Evolutionary conservation across 176 grass and related monocot genomes (phyloP).

Genomic region (Bonia amplexicaulis): DNA sequence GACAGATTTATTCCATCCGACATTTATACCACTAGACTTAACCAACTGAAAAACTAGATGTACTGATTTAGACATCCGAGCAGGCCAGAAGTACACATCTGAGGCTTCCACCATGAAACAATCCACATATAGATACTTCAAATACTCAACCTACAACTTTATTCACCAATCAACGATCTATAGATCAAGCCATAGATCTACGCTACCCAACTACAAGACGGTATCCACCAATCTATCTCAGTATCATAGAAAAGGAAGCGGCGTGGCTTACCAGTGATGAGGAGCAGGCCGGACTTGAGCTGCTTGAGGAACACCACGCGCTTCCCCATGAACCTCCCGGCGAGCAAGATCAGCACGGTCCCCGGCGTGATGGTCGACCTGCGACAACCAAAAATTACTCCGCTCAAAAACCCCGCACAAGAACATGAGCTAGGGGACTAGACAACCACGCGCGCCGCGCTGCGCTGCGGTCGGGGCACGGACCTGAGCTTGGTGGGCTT

Average conservation of each 20-base stretch:
- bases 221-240: background rate
- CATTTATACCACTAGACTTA: background rate
- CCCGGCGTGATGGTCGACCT: conserved; percentile 84
- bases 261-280: conserved; percentile 58
- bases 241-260: background rate
- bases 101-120: background rate
- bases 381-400: background rate
- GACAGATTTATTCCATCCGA: background rate
- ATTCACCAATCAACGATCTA: background rate
- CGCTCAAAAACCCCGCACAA: background rate
- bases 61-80: background rate
- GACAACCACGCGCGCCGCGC: background rate
- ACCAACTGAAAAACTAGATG: no score
- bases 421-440: background rate
- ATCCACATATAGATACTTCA: background rate
- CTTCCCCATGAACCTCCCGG: conserved; percentile 96
- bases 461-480: background rate
- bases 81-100: background rate
- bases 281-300: conserved; percentile 82
- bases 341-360: conserved; percentile 88
- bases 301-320: conserved; percentile 97
- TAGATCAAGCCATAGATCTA: background rate
- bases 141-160: background rate
- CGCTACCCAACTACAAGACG: no score
- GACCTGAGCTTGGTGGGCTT: conserved; percentile 95